These are phyloP conservation scores for Drechslerella coelobrocha DNA, from an alignment of 2,329 filamentous ascomycete genomes.

Conservation along the genomic window DNA sequence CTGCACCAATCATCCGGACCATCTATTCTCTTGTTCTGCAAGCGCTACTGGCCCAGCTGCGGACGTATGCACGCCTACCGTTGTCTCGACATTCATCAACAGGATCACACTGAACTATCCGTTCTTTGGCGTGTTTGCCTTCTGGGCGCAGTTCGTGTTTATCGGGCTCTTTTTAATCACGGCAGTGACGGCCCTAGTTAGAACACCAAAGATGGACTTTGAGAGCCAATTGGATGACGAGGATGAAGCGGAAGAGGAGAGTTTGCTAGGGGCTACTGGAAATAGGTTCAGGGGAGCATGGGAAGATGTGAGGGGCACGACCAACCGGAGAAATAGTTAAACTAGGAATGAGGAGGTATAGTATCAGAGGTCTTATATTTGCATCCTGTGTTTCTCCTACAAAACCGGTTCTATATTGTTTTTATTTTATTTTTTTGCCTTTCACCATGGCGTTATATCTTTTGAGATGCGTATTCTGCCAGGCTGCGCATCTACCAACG, in stretches of 20 bases:
- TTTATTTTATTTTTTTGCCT: background rate
- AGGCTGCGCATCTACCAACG: background rate
- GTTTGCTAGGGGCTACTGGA: conserved; percentile 81
- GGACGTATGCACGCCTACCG: conserved; percentile 85
- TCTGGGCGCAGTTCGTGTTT: conserved; percentile 96
- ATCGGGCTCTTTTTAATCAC: conserved; percentile 82
- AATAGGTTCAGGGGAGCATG: conserved; percentile 83
- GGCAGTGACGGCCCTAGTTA: conserved; percentile 78
- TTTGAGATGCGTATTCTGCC: background rate
- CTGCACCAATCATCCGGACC: conserved; percentile 73
- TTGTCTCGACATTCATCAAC: conserved; percentile 92
- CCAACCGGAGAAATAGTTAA: background rate
- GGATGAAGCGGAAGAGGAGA: conserved; percentile 85
- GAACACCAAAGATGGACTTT: conserved; percentile 77
- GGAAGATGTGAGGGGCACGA: conserved; percentile 77
- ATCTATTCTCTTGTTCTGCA: conserved; percentile 84
- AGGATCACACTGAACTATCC: conserved; percentile 92
- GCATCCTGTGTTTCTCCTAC: background rate
- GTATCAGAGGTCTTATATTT: conserved; percentile 5
- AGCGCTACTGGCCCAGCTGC: conserved; percentile 73
- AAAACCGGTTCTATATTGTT: background rate
- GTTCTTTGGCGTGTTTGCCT: conserved; percentile 89
- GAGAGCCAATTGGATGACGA: conserved; percentile 88
- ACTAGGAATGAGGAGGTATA: background rate
- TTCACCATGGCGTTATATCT: conserved; percentile 2